These are phyloP conservation scores for Miscanthus sacchariflorus DNA, from an alignment of 202 grass and related monocot genomes.

Conservation along the genomic window DNA sequence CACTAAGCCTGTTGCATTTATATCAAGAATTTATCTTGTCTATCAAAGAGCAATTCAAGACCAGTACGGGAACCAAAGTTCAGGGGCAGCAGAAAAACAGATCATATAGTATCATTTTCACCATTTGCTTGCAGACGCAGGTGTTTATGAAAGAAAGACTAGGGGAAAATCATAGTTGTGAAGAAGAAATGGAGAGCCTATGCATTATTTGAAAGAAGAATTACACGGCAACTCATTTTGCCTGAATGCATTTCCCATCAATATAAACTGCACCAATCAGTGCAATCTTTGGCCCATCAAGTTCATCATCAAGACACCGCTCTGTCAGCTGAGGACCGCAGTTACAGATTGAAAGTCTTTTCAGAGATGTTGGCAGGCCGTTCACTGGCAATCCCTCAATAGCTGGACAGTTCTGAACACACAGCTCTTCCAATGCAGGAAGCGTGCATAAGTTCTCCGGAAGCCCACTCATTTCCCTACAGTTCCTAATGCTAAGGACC, in stretches of 20 bases:
- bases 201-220: background rate
- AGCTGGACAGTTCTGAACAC: conserved; percentile 44
- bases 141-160: background rate
- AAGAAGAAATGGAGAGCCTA: conserved; percentile 14
- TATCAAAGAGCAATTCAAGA: background rate
- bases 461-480: conserved; percentile 37
- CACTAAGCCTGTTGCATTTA: background rate
- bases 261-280: conserved; percentile 35
- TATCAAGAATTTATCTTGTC: background rate
- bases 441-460: conserved; percentile 44
- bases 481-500: conserved; percentile 45
- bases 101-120: background rate
- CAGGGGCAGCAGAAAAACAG: background rate
- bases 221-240: background rate
- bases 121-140: background rate
- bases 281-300: conserved; percentile 36
- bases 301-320: conserved; percentile 38
- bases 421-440: conserved; percentile 49
- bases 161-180: background rate
- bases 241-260: conserved; percentile 19
- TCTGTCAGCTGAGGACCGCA: conserved; percentile 25
- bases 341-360: conserved; percentile 39
- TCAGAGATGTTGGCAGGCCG: conserved; percentile 40
- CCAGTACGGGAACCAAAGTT: background rate
- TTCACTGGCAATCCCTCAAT: conserved; percentile 39